Percentiles rank a stretch among this genome's conserved stretches.
Evolutionary conservation across 768 basidiomycete genomes (phyloP).

Genomic region (Agrocybe praecox): DNA sequence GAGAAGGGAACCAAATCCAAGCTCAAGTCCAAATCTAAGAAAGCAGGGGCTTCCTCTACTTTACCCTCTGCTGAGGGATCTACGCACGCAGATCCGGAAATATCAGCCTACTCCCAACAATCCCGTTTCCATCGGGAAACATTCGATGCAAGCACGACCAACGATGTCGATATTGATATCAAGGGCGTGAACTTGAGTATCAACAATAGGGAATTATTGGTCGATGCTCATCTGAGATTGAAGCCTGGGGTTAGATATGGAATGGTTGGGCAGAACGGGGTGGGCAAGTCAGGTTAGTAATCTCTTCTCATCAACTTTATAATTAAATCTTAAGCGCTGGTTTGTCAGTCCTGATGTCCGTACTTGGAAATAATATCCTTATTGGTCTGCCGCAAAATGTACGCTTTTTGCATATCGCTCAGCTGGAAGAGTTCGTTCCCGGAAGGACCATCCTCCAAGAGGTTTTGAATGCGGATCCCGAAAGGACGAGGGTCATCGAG

Average conservation of each 20-base stretch:
- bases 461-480: conserved; percentile 26
- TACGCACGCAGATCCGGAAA: conserved; percentile 14
- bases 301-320: not conserved
- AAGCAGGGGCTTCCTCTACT: not conserved
- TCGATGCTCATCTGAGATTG: conserved; percentile 53
- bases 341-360: conserved; percentile 27
- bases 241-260: conserved; percentile 52
- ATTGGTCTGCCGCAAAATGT: conserved; percentile 35
- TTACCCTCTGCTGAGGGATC: not conserved
- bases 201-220: conserved; percentile 52
- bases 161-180: conserved; percentile 49
- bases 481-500: conserved; percentile 26
- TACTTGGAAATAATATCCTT: conserved; percentile 30
- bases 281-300: conserved; percentile 50
- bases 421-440: conserved; percentile 29
- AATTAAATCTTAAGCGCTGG: not conserved
- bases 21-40: not conserved
- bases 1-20: not conserved
- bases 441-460: conserved; percentile 29
- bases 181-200: conserved; percentile 54
- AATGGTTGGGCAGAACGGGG: conserved; percentile 58
- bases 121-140: conserved; percentile 53
- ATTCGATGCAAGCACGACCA: conserved; percentile 30
- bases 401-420: conserved; percentile 31
- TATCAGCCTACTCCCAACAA: conserved; percentile 47